Conservation (phyloP, 306 rosid species). For the Lagenaria siceraria region DNA sequence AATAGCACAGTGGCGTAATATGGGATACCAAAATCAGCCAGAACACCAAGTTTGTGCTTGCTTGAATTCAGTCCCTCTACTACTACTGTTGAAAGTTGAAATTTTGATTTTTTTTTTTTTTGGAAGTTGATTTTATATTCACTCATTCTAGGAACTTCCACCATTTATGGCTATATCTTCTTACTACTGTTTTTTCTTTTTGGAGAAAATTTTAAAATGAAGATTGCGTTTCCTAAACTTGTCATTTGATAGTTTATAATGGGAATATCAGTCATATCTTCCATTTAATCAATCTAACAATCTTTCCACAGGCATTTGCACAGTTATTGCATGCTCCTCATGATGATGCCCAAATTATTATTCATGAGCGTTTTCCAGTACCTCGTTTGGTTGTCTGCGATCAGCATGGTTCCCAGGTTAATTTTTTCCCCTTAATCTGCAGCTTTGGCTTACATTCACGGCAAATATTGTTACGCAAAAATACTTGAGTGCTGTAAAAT, state of each 20-base stretch:
- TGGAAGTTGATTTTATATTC: neutral
- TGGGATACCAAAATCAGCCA: conserved; percentile 86
- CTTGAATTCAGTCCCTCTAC: neutral
- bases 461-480: neutral
- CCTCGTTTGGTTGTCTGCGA: conserved; percentile 96
- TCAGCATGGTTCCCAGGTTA: conserved; percentile 98
- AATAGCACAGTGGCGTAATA: conserved; percentile 98
- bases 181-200: neutral
- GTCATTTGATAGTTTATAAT: neutral
- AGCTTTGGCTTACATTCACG: neutral
- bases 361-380: conserved; percentile 75
- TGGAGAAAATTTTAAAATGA: neutral
- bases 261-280: neutral
- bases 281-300: neutral
- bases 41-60: conserved; percentile 61
- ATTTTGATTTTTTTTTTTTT: neutral
- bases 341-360: conserved; percentile 56
- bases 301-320: conserved; percentile 67
- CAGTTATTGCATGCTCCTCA: conserved; percentile 68
- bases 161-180: neutral
- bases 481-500: neutral
- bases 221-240: neutral
- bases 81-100: neutral
- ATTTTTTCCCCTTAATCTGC: neutral
- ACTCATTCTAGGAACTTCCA: neutral